phyloP scores from a whole-genome alignment of 768 basidiomycete genomes.

The Mycena epipterygia region DNA sequence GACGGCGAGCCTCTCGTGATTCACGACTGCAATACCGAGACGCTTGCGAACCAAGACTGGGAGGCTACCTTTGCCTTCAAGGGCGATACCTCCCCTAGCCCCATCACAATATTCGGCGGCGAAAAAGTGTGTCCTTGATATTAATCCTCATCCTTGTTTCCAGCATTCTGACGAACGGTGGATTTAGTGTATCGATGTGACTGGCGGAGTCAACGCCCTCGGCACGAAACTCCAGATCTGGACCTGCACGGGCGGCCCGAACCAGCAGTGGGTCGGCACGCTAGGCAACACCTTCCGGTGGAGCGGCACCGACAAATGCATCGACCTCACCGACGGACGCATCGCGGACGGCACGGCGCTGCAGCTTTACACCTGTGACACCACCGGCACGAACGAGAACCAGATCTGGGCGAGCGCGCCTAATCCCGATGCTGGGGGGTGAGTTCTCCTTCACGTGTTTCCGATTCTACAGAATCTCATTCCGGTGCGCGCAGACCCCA shows the following conservation, averaged over 20 bases:
- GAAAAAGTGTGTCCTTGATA: not conserved
- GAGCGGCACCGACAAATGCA: slow-evolving; percentile 16
- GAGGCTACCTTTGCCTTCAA: not conserved
- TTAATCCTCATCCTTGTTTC: not conserved
- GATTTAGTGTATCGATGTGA: slow-evolving; percentile 22
- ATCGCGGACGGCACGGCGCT: slow-evolving; percentile 5
- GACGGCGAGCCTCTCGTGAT: slow-evolving; percentile 13
- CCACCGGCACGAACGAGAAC: not conserved
- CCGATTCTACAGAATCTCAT: not conserved
- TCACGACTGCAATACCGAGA: slow-evolving; percentile 21
- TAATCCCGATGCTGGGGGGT: not conserved
- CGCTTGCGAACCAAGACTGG: not conserved
- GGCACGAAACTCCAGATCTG: slow-evolving; percentile 25
- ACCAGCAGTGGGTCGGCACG: slow-evolving; percentile 17
- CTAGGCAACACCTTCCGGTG: slow-evolving; percentile 2
- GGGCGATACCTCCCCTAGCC: slow-evolving; percentile 4
- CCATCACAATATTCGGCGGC: slow-evolving; percentile 13
- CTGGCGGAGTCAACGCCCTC: not conserved
- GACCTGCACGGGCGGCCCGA: slow-evolving; percentile 19
- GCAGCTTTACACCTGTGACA: slow-evolving; percentile 6
- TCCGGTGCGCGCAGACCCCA: not conserved
- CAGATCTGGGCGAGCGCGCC: slow-evolving; percentile 2
- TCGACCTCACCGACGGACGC: slow-evolving; percentile 19
- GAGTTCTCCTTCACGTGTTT: not conserved
- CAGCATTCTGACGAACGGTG: not conserved